Conservation (phyloP, 23 red algal species). For the Cyanidium caldarium region DNA sequence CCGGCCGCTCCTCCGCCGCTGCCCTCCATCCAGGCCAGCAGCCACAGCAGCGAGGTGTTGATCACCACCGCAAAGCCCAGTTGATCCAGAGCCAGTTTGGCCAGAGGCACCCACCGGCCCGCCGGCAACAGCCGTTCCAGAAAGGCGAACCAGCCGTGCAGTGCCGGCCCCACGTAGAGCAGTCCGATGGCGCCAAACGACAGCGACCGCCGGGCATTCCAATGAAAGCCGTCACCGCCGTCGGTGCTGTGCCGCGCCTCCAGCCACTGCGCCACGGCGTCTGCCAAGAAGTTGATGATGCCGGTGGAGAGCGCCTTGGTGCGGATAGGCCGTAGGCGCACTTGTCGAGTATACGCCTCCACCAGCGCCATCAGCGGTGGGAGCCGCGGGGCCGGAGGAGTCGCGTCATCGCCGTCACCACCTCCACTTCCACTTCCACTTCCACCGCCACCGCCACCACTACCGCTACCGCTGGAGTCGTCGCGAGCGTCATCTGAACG, state of each 20-base stretch:
- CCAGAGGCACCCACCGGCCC: neutral
- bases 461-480: neutral
- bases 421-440: neutral
- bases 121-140: constrained; percentile 12
- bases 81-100: constrained; percentile 10
- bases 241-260: neutral
- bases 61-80: neutral
- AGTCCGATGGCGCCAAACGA: constrained; percentile 16
- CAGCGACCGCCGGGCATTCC: constrained; percentile 6
- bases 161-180: constrained; percentile 8
- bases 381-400: neutral
- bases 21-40: neutral
- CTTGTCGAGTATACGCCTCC: neutral
- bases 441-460: neutral
- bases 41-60: constrained; percentile 1
- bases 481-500: neutral
- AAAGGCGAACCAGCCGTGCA: constrained; percentile 14
- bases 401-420: neutral
- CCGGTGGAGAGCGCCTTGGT: constrained; percentile 10
- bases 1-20: neutral
- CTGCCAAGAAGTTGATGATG: constrained; percentile 6
- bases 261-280: neutral
- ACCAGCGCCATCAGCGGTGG: neutral
- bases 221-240: neutral
- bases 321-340: neutral